Base-by-base conservation (phyloP, 2,329 filamentous ascomycete species). In the Ophiostoma montium region DNA sequence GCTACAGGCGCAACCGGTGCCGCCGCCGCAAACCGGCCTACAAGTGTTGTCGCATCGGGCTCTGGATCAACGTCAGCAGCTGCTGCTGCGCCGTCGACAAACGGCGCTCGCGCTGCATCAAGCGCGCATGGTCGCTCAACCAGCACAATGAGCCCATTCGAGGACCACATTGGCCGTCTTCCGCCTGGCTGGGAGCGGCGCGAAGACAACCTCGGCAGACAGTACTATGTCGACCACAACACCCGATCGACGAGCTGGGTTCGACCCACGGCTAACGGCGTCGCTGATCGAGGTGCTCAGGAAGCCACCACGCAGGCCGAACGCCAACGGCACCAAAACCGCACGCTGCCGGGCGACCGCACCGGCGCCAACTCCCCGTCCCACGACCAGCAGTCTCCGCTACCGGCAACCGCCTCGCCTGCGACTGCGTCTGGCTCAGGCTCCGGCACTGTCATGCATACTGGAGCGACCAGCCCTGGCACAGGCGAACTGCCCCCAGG, bases 201-300 rank as follows among this genome's bases (percentile, higher is more conserved):
- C 50, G 90, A 96, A 65, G 92, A 98, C 63, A 92, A 95, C 58
- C 67, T 96, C 39, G 90, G 92, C 47, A 78, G 92, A 59, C 96
- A 90, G 19, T 98, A 98, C 63, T 98, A 96, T 63, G 92, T 98
- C 47, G 92, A 98, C 61, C 92, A 96, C 64, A 96, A 96, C 64
- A 95, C 89, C 7, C 76, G 92, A 59, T 90, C 92, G 49, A 98
- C 92, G 1, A 96, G 90, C 58, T 98, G 92, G 92, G 90, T 86
- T 58, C 75, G 92, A 52, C 92, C 92, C 8, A 84, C 86, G 35
- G 81, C 81, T 52, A 84, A 82, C 59, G 89, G 82, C 53, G 80
- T 84, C 42, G 80, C 89, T 54, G 80, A 85, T 58, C 78, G 88
- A 52, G 82, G 72, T 55, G 84, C 88, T 57, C 76, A 90, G 63